Base-by-base conservation (phyloP, 495 filamentous ascomycete genomes). In the Bacidia gigantensis region DNA sequence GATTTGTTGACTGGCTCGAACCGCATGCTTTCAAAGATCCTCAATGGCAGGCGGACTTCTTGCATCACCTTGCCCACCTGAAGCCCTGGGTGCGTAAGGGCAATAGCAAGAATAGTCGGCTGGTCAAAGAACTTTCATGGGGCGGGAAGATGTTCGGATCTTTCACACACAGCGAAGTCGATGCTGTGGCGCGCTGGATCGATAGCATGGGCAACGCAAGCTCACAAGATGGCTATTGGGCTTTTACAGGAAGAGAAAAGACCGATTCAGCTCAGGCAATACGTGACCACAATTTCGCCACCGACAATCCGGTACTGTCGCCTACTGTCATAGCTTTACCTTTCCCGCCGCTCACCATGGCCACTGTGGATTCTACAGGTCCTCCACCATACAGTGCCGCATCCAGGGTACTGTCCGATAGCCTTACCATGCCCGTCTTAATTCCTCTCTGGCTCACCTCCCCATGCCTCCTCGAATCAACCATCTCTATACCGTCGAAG, bases 141-240 rank as follows among this genome's bases (percentile, higher is more conserved):
- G 65, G 62, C 22, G 72, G 69, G 10, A 65, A 62, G 24, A 74
- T 73, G 72, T 76, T 71, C 56, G 72, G 73, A 0, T 60, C 70
- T 11, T 74, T 75, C 56, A 74, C 72, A 10, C 55, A 64, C 9
- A 52, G 54, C 22, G 72, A 75, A 52, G 59, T 71, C 40, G 58
- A 58, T 2, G 58, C 57, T 9, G 26, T 73, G 24, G 53, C 50
- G 51, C 47, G 35, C 5, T 75, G 70, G 72, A 72, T 75, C 52
- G 54, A 68, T 49, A 51, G 59, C 14, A 49, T 64, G 17, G 56
- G 24, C 12, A n/a, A 18, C 21, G 26, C 46, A 11, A 44, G 46
- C 21, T 25, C 51, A 21, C 25, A 26, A 0, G 2, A 25, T 2
- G 29, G 14, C 29, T 60, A 60, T 47, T 60, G 55, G 56, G 32